These are phyloP conservation scores for Physocladia obscura DNA, from an alignment of 192 early-diverging fungal genomes.

Conservation along the genomic window DNA sequence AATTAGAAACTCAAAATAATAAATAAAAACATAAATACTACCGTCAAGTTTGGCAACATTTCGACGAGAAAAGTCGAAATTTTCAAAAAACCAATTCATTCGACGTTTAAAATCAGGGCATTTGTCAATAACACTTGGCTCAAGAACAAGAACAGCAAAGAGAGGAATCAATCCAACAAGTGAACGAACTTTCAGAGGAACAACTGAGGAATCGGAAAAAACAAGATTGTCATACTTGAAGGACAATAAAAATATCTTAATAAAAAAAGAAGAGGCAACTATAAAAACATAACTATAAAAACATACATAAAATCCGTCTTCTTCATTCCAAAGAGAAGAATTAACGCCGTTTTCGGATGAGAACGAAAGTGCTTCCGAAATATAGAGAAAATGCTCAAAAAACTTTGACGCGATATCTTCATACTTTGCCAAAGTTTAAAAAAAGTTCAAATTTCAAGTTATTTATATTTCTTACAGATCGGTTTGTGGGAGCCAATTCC, in stretches of 20 bases:
- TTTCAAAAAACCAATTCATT: slow-evolving; percentile 42
- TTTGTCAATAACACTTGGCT: slow-evolving; percentile 30
- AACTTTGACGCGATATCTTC: slow-evolving; percentile 59
- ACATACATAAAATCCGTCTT: slow-evolving; percentile 48
- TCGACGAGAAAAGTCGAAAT: slow-evolving; percentile 32
- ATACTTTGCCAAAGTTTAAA: not conserved
- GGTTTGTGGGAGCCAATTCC: slow-evolving; percentile 33
- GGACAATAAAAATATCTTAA: not conserved
- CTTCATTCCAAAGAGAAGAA: slow-evolving; percentile 42
- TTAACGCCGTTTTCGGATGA: slow-evolving; percentile 31
- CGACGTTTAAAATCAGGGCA: slow-evolving; percentile 32
- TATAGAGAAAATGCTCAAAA: slow-evolving; percentile 60
- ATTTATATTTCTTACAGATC: slow-evolving; percentile 12
- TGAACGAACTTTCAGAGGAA: slow-evolving; percentile 52
- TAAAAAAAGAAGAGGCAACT: no score
- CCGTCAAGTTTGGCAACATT: slow-evolving; percentile 32
- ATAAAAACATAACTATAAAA: not conserved
- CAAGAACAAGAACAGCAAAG: slow-evolving; percentile 43
- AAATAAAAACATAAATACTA: not conserved
- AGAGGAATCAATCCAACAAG: slow-evolving; percentile 55
- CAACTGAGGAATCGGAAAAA: slow-evolving; percentile 42
- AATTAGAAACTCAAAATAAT: not conserved
- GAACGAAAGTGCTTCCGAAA: slow-evolving; percentile 57
- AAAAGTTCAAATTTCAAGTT: not conserved
- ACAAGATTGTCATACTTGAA: slow-evolving; percentile 46